A percentile compares a stretch with the other conserved stretches of the same genome.
Conservation (phyloP, 768 basidiomycete species). For the Podaxis sp. region DNA sequence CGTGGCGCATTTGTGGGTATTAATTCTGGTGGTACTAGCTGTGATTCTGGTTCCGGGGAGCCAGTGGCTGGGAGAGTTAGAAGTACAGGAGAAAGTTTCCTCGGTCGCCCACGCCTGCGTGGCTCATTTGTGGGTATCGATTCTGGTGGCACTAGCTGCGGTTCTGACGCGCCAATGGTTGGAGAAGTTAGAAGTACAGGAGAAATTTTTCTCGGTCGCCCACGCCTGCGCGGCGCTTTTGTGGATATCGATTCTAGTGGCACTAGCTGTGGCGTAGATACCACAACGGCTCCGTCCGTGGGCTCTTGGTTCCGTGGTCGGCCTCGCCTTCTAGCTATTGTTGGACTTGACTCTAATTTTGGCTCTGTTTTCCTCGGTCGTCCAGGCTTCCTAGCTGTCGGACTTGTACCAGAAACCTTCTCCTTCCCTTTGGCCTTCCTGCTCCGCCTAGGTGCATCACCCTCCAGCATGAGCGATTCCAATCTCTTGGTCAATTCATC, state of each 20-base stretch:
- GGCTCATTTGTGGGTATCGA: neutral
- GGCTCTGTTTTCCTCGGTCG: neutral
- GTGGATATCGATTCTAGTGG: neutral
- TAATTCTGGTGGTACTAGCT: neutral
- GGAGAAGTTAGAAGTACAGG: neutral
- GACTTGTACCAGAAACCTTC: neutral
- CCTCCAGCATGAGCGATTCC: neutral
- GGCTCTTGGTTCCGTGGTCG: neutral
- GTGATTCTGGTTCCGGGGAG: neutral
- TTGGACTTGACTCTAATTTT: neutral
- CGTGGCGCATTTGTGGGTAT: neutral
- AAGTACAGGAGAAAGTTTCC: neutral
- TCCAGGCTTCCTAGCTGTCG: neutral
- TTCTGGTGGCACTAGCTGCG: neutral
- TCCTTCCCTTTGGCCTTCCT: neutral
- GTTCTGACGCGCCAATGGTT: neutral
- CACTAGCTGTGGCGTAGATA: neutral
- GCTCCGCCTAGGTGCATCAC: neutral
- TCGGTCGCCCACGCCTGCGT: slow-evolving; percentile 1
- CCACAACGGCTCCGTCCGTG: neutral
- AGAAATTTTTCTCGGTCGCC: neutral
- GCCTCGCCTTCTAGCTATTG: neutral
- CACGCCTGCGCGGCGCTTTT: neutral
- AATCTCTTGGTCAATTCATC: neutral
- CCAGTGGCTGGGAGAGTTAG: neutral